Base-by-base conservation (phyloP, 768 basidiomycete species). In the Kondoa malvinella region DNA sequence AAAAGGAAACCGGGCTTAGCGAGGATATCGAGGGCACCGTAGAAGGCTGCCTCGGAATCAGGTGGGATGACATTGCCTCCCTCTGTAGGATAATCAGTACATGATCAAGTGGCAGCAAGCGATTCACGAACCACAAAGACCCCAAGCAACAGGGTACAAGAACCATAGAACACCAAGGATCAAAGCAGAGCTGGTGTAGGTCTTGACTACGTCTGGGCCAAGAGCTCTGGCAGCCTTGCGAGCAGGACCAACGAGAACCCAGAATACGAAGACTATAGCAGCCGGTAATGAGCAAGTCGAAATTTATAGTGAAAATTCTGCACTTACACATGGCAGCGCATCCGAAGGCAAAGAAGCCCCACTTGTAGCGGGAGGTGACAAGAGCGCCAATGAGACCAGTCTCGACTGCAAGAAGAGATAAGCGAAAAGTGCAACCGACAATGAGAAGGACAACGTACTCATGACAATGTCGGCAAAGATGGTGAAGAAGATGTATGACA, bases 61-160 rank as follows among this genome's bases (percentile, higher is more conserved):
- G 81, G 78, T 2, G 79, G 72, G 72, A 85, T 84, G 66, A 77
- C 78, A 74, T 83, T 81, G 3, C 78, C 77, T 0, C 69, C 71
- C 14, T 66, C 56, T 14, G 65, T 29, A 15, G 8, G 25, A 64
- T 33, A 15, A 4, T 26, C 12, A 32, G 30, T 27, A 12, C 15
- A 32, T 17, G 14, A 34, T 12, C 21, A 64, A 15, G n/a, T n/a
- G 14, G 15, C 21, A 64, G 34, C 12, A 12, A 12, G 30, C 63
- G 34, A 14, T 15, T 29, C 64, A 17, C 83, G 83, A 66, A 83
- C 83, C 29, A 79, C 79, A 32, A 82, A 26, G 76, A 62, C 80
- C 83, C 83, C 83, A 84, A 29, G 78, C 79, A 69, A 85, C 80
- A 12, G 84, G 82, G 76, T 84, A 84, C n/a, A 83, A 71, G 67